A percentile compares a stretch with the other conserved stretches of the same genome.
phyloP scores from a whole-genome alignment of 2,329 filamentous ascomycete species.

The Fusarium buharicum region DNA sequence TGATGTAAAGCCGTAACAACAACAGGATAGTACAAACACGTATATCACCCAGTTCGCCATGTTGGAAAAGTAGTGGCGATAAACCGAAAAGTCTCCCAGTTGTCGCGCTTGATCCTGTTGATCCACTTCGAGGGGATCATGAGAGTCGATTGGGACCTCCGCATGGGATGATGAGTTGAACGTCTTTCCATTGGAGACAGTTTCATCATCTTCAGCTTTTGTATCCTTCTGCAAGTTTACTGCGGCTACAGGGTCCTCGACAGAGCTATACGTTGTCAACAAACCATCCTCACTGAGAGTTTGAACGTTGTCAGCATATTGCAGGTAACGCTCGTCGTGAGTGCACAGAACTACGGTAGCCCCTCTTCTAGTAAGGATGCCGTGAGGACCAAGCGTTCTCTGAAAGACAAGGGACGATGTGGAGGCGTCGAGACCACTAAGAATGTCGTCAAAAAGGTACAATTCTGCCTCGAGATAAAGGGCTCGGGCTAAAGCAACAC shows the following conservation, averaged over 20 bases:
- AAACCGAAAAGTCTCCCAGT: slow-evolving; percentile 13
- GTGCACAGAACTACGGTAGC: slow-evolving; percentile 1
- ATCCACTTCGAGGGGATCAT: background rate
- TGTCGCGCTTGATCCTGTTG: slow-evolving; percentile 6
- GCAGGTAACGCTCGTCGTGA: background rate
- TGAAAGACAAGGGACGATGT: background rate
- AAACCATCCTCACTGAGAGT: background rate
- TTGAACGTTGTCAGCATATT: background rate
- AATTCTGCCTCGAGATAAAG: slow-evolving; percentile 5
- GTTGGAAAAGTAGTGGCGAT: slow-evolving; percentile 14
- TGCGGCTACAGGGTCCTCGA: background rate
- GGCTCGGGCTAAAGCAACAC: slow-evolving; percentile 4
- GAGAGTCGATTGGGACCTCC: background rate
- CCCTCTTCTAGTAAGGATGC: background rate
- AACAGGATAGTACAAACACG: background rate
- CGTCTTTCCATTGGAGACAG: background rate
- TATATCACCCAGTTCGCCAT: slow-evolving; percentile 7
- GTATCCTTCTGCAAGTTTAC: background rate
- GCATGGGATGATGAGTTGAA: background rate
- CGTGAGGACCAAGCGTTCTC: background rate
- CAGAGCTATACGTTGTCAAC: background rate
- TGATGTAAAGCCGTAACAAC: slow-evolving; percentile 3
- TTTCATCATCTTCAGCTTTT: background rate
- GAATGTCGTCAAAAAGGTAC: slow-evolving; percentile 1
- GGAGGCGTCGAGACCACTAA: slow-evolving; percentile 2